Percentiles rank a stretch among this genome's conserved stretches.
Evolutionary conservation across 1,139 yeast species (phyloP).

Genomic region (Zygoascus sp.): DNA sequence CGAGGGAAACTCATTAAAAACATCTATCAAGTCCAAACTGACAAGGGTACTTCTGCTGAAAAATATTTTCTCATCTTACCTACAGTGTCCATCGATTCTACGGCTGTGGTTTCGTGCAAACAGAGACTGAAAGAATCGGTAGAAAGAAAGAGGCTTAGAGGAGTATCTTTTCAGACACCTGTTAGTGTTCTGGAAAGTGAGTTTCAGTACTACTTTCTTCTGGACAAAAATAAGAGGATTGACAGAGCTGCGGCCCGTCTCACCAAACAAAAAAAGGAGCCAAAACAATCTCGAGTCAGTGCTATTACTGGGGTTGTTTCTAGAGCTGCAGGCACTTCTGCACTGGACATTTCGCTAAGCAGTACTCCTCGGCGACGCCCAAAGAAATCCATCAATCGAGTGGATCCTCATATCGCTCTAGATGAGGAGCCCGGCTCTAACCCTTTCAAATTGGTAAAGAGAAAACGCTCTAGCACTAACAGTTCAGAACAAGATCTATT

Average conservation of each 20-base stretch:
- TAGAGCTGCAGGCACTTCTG: background rate
- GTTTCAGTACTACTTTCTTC: conserved; percentile 8
- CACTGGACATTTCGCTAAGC: background rate
- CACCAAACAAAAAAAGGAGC: background rate
- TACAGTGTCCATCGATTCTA: conserved; percentile 21
- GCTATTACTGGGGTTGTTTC: conserved; percentile 15
- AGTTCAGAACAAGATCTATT: conserved; percentile 44
- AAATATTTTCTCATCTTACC: conserved; percentile 23
- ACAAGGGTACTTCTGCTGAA: conserved; percentile 18
- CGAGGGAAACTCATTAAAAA: conserved; percentile 27
- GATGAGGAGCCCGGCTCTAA: background rate
- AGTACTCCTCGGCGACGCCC: background rate
- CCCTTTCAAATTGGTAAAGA: background rate
- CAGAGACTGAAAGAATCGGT: conserved; percentile 4
- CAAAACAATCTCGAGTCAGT: background rate
- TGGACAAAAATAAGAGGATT: conserved; percentile 6
- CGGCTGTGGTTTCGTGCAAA: conserved; percentile 24
- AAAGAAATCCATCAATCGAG: background rate
- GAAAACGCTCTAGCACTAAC: conserved; percentile 4
- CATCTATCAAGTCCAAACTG: conserved; percentile 20
- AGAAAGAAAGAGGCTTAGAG: background rate
- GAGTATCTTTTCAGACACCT: background rate
- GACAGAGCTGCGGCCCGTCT: conserved; percentile 6
- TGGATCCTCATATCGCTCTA: too few species aligned
- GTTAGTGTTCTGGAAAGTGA: conserved; percentile 8